Conservation (phyloP, 768 basidiomycete genomes). For the Kondoa malvinella region DNA sequence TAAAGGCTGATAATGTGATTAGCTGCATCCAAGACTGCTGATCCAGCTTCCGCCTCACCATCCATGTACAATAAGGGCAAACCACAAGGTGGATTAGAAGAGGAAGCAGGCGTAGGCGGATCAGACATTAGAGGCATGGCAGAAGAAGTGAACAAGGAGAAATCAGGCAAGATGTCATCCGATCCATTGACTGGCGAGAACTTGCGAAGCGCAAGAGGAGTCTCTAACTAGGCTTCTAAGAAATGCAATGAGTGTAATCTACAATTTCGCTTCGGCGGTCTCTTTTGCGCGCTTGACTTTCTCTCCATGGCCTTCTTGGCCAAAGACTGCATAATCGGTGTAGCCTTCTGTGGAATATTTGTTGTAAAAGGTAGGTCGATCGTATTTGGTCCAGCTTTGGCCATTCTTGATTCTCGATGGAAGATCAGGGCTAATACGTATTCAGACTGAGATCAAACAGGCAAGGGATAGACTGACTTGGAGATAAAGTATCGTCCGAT, state of each 20-base stretch:
- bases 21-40: neutral
- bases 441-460: neutral
- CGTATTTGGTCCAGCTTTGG: neutral
- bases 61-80: neutral
- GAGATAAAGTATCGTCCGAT: neutral
- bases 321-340: neutral
- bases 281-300: neutral
- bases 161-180: neutral
- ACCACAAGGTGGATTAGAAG: neutral
- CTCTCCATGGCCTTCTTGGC: neutral
- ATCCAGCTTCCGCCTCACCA: neutral
- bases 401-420: neutral
- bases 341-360: neutral
- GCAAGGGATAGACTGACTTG: neutral
- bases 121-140: neutral
- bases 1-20: too few relatives aligned
- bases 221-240: neutral
- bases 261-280: neutral
- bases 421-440: neutral
- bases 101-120: neutral
- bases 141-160: neutral
- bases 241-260: neutral
- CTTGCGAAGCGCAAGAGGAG: neutral
- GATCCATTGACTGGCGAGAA: neutral
- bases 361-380: neutral